Conservation (phyloP, 306 rosid genomes). For the Pterocarpus macrocarpus region DNA sequence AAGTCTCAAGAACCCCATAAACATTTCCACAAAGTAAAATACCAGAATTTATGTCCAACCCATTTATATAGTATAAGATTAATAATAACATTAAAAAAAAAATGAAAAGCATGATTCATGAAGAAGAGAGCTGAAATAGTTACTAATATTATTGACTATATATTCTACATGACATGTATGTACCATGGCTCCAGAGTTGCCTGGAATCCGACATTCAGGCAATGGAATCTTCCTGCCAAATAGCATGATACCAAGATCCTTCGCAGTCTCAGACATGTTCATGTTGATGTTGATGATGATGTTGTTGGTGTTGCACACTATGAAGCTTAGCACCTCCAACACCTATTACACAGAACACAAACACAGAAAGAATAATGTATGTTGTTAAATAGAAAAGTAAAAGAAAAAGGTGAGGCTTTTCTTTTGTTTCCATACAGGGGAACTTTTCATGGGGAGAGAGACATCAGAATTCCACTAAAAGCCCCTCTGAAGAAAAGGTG, state of each 20-base stretch:
- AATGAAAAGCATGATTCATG: neutral
- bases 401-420: slow-evolving; percentile 9
- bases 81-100: neutral
- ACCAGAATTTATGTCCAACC: slow-evolving; percentile 48
- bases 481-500: slow-evolving; percentile 41
- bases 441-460: slow-evolving; percentile 47
- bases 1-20: slow-evolving; percentile 27
- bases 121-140: neutral
- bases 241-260: slow-evolving; percentile 67
- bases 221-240: slow-evolving; percentile 73
- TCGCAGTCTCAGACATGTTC: slow-evolving; percentile 47
- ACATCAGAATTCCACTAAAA: slow-evolving; percentile 47
- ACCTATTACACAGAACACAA: slow-evolving; percentile 46
- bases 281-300: slow-evolving; percentile 29
- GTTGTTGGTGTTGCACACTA: neutral
- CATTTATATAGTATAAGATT: neutral
- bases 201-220: slow-evolving; percentile 62
- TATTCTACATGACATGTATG: neutral
- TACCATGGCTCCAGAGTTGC: slow-evolving; percentile 56
- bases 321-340: slow-evolving; percentile 41
- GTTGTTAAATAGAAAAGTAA: neutral
- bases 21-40: neutral
- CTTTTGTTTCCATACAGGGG: slow-evolving; percentile 28
- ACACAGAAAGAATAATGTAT: slow-evolving; percentile 21
- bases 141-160: neutral